Conservation (phyloP, 495 filamentous ascomycete genomes). For the Neurospora sp. region DNA sequence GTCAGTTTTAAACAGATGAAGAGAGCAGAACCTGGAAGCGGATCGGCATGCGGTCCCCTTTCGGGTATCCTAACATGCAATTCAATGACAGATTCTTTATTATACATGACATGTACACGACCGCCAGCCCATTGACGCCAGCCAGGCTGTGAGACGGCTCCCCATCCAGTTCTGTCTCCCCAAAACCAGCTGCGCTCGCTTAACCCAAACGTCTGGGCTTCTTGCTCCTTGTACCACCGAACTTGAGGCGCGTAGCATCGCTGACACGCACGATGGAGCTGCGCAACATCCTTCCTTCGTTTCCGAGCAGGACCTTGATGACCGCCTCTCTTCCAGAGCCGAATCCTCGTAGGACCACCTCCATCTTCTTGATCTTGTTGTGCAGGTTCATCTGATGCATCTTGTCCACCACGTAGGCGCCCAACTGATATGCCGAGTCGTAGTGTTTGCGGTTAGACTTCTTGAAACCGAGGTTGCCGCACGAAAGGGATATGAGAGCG, state of each 20-base stretch:
- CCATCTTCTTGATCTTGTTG: slow-evolving; percentile 52
- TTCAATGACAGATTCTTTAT: slow-evolving; percentile 3
- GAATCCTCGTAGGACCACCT: slow-evolving; percentile 75
- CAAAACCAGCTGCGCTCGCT: slow-evolving; percentile 1
- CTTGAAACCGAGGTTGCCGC: slow-evolving; percentile 78
- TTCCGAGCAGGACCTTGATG: slow-evolving; percentile 76
- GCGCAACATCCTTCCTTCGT: slow-evolving; percentile 65
- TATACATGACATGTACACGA: slow-evolving; percentile 17
- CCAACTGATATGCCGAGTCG: slow-evolving; percentile 89
- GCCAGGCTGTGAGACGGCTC: not conserved
- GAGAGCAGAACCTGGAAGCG: not conserved
- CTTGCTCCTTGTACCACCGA: slow-evolving; percentile 83
- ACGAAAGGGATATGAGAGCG: slow-evolving; percentile 61
- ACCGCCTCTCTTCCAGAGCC: slow-evolving; percentile 79
- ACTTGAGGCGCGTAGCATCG: slow-evolving; percentile 82
- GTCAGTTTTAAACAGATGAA: not conserved
- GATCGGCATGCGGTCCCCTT: not conserved
- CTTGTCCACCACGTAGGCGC: slow-evolving; percentile 63
- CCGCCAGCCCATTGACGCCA: not conserved
- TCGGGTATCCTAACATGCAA: not conserved
- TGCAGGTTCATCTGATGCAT: slow-evolving; percentile 64
- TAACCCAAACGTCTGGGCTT: slow-evolving; percentile 75
- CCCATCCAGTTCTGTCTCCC: not conserved
- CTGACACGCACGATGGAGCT: slow-evolving; percentile 61
- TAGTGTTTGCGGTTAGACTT: slow-evolving; percentile 69